Evolutionary conservation across 2,329 filamentous ascomycete species (phyloP).

Genomic region (Aspergillus sp.): DNA sequence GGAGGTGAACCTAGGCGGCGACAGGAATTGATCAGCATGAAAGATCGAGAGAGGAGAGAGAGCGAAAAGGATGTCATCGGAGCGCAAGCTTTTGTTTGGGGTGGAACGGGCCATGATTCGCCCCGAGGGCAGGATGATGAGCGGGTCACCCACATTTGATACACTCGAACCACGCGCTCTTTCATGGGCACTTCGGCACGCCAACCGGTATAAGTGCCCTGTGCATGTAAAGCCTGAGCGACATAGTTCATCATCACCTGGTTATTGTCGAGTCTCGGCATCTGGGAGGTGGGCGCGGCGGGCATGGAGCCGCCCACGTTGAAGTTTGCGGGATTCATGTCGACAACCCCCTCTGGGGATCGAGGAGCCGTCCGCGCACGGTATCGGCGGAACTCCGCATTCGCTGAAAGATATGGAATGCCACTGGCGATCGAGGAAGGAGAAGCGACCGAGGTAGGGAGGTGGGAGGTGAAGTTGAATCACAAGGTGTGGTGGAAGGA

Average conservation of each 20-base stretch:
- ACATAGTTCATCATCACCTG: conserved; percentile 39
- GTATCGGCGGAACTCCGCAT: conserved; percentile 32
- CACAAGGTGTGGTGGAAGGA: neutral
- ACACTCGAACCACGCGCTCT: conserved; percentile 41
- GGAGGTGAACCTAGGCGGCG: conserved; percentile 40
- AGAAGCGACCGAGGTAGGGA: neutral
- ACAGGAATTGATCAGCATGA: neutral
- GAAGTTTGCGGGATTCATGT: conserved; percentile 44
- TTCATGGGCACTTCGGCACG: conserved; percentile 39
- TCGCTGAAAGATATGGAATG: conserved; percentile 24
- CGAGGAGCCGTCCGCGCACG: conserved; percentile 32
- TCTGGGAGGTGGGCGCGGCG: conserved; percentile 31
- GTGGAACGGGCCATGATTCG: neutral
- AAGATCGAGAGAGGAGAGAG: neutral
- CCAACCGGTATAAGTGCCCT: conserved; percentile 46
- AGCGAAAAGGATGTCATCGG: neutral
- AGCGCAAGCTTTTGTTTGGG: neutral
- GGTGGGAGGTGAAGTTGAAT: neutral
- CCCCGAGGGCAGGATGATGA: neutral
- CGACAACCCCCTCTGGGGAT: conserved; percentile 36
- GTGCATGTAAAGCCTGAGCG: conserved; percentile 36
- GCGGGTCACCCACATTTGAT: conserved; percentile 39
- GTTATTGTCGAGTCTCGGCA: conserved; percentile 33
- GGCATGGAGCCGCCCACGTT: conserved; percentile 37
- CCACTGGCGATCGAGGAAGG: neutral